Evolutionary conservation across 2,329 filamentous ascomycete genomes (phyloP), one percentile per base, ranked within the genome.

Genomic region (Cyphellophora attinorum): DNA sequence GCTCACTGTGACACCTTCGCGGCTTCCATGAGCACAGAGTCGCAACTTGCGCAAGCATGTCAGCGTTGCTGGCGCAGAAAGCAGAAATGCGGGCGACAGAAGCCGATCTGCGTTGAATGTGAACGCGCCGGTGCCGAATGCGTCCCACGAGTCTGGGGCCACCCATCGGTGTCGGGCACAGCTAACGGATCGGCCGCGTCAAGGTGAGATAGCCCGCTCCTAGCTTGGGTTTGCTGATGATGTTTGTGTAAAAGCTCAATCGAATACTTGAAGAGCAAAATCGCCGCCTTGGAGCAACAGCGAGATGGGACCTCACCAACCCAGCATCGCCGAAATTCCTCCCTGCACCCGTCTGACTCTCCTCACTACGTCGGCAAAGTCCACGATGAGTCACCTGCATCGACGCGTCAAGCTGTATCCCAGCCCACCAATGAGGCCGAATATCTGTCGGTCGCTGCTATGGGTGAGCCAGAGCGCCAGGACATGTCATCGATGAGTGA

Each of bases 41-140:
- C n/a, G 10, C 11, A 11, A 15, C 23, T 17, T 12, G 15, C 21
- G 13, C 33, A 34, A 29, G 33, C 33, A 16, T 34, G 33, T 13
- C 21, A 34, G 23, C 27, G 33, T 10, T 34, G 33, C 25, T 34
- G 33, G 33, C 33, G 33, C 11, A 28, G 33, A 29, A 34, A 34
- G 19, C 33, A 34, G 23, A 34, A 34, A 29, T 34, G 33, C 25
- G 23, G 33, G 6, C 33, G 33, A 3, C 33, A 34, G 18, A 27
- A 5, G n/a, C 33, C 33, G 18, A 6, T 28, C 5, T 34, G 33
- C 33, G 5, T 23, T 17, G 33, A 34, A n/a, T 34, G 33, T 14
- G 10, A 11, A 12, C 33, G 25, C 16, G 23, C 33, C 12, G 33
- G 33, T 16, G 33, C 18, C 12, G 11, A 11, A 15, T 34, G 33